Percentiles rank a stretch among this genome's conserved stretches.
Conservation (phyloP, 2,329 filamentous ascomycete species). For the Cucurbitaria berberidis region DNA sequence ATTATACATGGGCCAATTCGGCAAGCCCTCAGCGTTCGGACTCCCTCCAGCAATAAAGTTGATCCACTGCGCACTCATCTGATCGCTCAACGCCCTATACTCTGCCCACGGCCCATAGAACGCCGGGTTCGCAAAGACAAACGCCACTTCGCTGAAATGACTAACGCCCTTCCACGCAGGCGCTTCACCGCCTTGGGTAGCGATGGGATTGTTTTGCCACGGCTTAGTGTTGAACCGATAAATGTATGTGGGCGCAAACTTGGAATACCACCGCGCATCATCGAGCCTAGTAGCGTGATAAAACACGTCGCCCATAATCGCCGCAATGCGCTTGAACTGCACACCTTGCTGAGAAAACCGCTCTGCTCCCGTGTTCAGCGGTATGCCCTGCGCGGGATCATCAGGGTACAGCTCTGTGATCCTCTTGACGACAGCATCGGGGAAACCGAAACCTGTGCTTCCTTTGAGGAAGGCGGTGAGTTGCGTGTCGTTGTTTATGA, state of each 20-base stretch:
- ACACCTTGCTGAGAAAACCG: conserved; percentile 41
- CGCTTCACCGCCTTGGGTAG: conserved; percentile 51
- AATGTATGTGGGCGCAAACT: conserved; percentile 60
- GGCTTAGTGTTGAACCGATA: conserved; percentile 65
- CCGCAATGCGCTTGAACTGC: conserved; percentile 63
- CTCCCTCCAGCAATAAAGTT: conserved; percentile 51
- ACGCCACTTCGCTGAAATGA: conserved; percentile 61
- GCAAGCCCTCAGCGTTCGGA: conserved; percentile 46
- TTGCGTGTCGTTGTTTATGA: conserved; percentile 63
- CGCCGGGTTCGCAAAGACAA: conserved; percentile 54
- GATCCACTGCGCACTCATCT: conserved; percentile 56
- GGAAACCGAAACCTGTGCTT: conserved; percentile 43
- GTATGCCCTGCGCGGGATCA: conserved; percentile 41
- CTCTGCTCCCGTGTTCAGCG: conserved; percentile 40
- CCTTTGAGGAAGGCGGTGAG: conserved; percentile 47
- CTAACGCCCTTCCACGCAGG: conserved; percentile 55
- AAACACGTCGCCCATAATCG: conserved; percentile 60
- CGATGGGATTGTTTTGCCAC: conserved; percentile 33
- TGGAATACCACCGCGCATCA: conserved; percentile 53
- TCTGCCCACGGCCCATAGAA: conserved; percentile 48
- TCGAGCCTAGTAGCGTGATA: conserved; percentile 62
- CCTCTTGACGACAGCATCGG: conserved; percentile 35
- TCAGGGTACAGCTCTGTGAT: conserved; percentile 46
- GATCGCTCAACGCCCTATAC: conserved; percentile 50
- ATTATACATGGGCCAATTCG: conserved; percentile 52